These are phyloP conservation scores for Blastocystis hominis DNA, from an alignment of 352 stramenopile genomes.

Conservation along the genomic window DNA sequence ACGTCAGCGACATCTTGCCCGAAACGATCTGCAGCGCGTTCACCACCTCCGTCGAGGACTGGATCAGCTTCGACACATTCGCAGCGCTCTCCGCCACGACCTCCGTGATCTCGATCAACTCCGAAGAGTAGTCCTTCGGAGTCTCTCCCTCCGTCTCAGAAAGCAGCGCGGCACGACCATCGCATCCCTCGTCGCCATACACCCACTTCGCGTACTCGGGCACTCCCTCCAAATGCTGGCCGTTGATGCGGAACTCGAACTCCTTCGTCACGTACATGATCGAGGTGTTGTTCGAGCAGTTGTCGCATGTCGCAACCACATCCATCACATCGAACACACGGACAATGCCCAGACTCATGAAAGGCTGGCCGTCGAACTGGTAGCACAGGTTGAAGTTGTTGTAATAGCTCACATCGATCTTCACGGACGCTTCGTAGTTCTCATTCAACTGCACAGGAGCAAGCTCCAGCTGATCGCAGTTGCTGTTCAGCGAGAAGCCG, in stretches of 20 bases:
- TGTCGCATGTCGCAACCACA: background rate
- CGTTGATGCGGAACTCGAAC: background rate
- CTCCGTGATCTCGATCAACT: conserved; percentile 11
- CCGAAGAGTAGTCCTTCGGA: background rate
- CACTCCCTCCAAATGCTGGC: background rate
- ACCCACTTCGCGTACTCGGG: conserved; percentile 50
- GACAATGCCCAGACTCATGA: background rate
- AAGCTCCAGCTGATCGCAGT: background rate
- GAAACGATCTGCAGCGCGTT: background rate
- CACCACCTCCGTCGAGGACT: background rate
- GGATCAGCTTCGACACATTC: background rate
- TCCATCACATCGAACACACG: conserved; percentile 9
- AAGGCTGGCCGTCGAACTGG: conserved; percentile 33
- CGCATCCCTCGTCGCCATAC: conserved; percentile 51
- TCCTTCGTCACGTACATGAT: conserved; percentile 48
- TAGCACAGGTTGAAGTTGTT: conserved; percentile 31
- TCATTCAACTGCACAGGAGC: background rate
- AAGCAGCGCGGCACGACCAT: background rate
- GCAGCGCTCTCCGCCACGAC: background rate
- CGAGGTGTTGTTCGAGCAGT: background rate
- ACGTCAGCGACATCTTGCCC: conserved; percentile 7
- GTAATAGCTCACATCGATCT: background rate
- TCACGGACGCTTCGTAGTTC: background rate
- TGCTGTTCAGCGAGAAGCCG: background rate
- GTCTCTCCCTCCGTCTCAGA: background rate